These are phyloP conservation scores for Oleoguttula mirabilis DNA, from an alignment of 495 filamentous ascomycete genomes.

Conservation along the genomic window DNA sequence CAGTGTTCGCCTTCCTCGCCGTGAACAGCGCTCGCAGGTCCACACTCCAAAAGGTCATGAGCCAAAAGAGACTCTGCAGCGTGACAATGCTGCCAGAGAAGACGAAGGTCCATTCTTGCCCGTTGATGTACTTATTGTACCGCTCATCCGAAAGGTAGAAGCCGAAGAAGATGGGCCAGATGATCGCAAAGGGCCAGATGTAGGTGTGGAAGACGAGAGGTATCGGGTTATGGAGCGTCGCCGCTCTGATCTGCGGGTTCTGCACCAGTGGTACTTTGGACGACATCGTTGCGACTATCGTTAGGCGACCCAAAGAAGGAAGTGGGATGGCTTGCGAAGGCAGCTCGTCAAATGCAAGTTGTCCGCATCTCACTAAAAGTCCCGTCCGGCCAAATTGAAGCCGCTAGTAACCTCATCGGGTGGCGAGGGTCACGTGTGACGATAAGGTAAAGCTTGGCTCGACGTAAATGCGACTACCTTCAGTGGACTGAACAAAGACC, in stretches of 20 bases:
- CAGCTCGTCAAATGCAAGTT: background rate
- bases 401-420: conserved; percentile 2
- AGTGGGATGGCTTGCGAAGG: background rate
- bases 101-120: conserved; percentile 93
- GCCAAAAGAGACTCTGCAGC: conserved; percentile 76
- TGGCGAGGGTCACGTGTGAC: no score
- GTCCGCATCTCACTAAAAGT: background rate
- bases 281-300: conserved; percentile 3
- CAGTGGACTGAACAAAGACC: no score
- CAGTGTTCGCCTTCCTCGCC: conserved; percentile 52
- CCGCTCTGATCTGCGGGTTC: conserved; percentile 74
- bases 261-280: conserved; percentile 59
- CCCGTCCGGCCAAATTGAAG: no score
- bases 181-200: conserved; percentile 77
- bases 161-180: conserved; percentile 84
- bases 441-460: no score
- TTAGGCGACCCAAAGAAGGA: background rate
- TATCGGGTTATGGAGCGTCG: conserved; percentile 79
- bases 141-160: conserved; percentile 69
- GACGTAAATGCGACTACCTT: no score
- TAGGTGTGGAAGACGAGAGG: conserved; percentile 73
- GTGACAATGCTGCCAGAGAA: conserved; percentile 81
- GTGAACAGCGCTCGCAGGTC: conserved; percentile 74
- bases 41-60: conserved; percentile 96
- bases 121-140: conserved; percentile 80